Conservation (phyloP, 2,329 filamentous ascomycete genomes). For the Lachnellula hyalina region DNA sequence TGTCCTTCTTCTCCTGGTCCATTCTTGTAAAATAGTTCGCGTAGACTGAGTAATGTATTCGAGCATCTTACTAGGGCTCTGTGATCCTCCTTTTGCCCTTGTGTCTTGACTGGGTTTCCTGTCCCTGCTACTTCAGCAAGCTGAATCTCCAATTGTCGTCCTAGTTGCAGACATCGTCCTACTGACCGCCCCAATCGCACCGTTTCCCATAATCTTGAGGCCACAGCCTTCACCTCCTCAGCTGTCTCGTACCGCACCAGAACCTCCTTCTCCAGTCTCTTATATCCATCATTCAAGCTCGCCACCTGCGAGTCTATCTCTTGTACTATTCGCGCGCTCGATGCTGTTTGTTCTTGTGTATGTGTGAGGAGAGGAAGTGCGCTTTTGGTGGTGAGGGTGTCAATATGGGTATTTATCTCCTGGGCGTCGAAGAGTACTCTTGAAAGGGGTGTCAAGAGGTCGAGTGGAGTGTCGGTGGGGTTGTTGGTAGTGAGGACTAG, state of each 20-base stretch:
- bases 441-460: constrained; percentile 89
- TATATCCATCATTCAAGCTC: constrained; percentile 67
- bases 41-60: constrained; percentile 69
- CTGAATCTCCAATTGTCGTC: constrained; percentile 82
- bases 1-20: constrained; percentile 68
- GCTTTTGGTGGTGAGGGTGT: constrained; percentile 77
- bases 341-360: constrained; percentile 67
- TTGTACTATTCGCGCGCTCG: constrained; percentile 64
- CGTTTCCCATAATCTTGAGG: constrained; percentile 74
- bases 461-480: constrained; percentile 79
- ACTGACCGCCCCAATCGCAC: constrained; percentile 72
- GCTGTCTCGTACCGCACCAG: constrained; percentile 79
- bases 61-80: constrained; percentile 76
- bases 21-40: constrained; percentile 65
- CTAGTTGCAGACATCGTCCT: constrained; percentile 72
- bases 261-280: constrained; percentile 80
- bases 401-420: constrained; percentile 94
- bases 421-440: constrained; percentile 94
- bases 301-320: not conserved
- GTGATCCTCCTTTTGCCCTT: constrained; percentile 56
- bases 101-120: constrained; percentile 32
- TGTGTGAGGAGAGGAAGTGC: constrained; percentile 76
- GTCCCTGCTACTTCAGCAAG: constrained; percentile 57
- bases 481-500: constrained; percentile 91
- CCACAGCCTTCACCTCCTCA: constrained; percentile 72